Percentiles rank a stretch among this genome's conserved stretches.
These are phyloP conservation scores for Cylindricascospora bacillispora DNA, from an alignment of 1,139 yeast genomes.

Conservation along the genomic window DNA sequence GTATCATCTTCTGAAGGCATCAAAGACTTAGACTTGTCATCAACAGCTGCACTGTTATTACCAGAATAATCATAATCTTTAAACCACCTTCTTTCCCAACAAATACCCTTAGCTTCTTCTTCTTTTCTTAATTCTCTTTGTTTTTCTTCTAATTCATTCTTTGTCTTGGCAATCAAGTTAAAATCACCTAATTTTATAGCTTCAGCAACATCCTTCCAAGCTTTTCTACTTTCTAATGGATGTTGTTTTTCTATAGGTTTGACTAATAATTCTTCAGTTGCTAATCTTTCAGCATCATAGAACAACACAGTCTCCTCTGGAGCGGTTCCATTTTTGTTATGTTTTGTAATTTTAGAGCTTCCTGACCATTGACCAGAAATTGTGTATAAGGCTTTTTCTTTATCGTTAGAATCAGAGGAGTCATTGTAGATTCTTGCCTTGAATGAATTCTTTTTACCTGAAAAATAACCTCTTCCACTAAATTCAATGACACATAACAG, in stretches of 20 bases:
- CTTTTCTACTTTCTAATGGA: constrained; percentile 64
- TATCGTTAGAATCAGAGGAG: constrained; percentile 32
- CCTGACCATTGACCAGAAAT: constrained; percentile 90
- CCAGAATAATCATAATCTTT: constrained; percentile 35
- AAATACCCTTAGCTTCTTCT: constrained; percentile 48
- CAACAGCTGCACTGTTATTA: constrained; percentile 1
- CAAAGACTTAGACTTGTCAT: neutral
- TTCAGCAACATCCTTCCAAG: constrained; percentile 82
- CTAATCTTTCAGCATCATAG: constrained; percentile 47
- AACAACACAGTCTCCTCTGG: constrained; percentile 31
- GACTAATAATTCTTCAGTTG: constrained; percentile 48
- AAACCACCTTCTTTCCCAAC: constrained; percentile 78
- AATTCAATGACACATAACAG: constrained; percentile 61
- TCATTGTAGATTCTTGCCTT: constrained; percentile 67
- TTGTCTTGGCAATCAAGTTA: constrained; percentile 60
- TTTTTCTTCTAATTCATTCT: constrained; percentile 63
- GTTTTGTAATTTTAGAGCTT: constrained; percentile 35
- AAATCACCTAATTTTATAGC: constrained; percentile 68
- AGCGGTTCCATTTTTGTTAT: constrained; percentile 14
- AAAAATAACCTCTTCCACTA: constrained; percentile 85
- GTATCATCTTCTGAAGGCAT: constrained; percentile 28
- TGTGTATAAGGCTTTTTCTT: constrained; percentile 61
- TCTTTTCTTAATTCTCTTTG: constrained; percentile 71
- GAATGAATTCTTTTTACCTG: constrained; percentile 84
- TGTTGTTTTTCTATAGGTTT: constrained; percentile 71